Conservation (phyloP, 2,329 filamentous ascomycete species). For the Paecilomyces sp. region DNA sequence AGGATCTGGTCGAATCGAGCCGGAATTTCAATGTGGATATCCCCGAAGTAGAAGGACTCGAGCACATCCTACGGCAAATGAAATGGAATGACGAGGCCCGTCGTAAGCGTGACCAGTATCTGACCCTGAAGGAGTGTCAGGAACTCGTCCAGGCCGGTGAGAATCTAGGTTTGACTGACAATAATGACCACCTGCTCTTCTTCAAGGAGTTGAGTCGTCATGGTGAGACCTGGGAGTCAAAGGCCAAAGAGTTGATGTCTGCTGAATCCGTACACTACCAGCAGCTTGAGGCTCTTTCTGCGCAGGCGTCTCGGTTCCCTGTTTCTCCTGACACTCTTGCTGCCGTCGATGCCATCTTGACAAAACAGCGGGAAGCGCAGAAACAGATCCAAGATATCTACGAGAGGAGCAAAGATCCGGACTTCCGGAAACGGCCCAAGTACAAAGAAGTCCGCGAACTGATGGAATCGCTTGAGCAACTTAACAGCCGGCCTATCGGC, state of each 20-base stretch:
- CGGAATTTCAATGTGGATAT: conserved; percentile 86
- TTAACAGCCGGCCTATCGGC: conserved; percentile 87
- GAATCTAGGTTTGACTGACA: conserved; percentile 68
- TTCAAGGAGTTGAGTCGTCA: conserved; percentile 69
- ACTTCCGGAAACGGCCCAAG: conserved; percentile 72
- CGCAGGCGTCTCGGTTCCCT: conserved; percentile 71
- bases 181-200: conserved; percentile 70
- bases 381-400: conserved; percentile 78
- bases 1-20: conserved; percentile 85
- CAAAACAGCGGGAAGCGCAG: conserved; percentile 92
- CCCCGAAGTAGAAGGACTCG: conserved; percentile 76
- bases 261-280: conserved; percentile 89
- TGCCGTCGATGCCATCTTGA: conserved; percentile 82
- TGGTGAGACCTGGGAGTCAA: conserved; percentile 84
- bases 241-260: conserved; percentile 86
- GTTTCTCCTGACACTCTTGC: conserved; percentile 75
- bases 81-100: conserved; percentile 81
- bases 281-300: conserved; percentile 84
- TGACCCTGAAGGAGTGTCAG: conserved; percentile 71
- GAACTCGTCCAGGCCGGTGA: conserved; percentile 71
- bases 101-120: conserved; percentile 56
- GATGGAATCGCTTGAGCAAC: conserved; percentile 75
- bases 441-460: conserved; percentile 88
- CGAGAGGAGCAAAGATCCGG: conserved; percentile 65
- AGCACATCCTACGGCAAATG: conserved; percentile 72